Conservation (phyloP, 192 early-diverging fungal genomes). For the Coemansia sp. region DNA sequence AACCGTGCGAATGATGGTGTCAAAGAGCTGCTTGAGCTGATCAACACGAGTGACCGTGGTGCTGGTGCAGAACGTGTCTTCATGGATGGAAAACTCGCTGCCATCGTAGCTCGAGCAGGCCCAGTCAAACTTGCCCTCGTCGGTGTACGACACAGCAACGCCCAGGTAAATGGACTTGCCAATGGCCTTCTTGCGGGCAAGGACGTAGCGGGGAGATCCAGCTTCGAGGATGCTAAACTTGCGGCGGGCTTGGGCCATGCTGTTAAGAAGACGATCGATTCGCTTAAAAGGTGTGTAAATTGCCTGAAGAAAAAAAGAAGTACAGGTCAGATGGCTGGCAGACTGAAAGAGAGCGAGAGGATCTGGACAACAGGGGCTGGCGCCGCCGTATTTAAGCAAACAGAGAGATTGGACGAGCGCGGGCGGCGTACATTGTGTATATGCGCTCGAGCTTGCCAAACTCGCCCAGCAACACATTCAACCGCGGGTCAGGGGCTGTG, state of each 20-base stretch:
- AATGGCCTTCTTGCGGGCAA: conserved; percentile 52
- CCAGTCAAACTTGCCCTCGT: conserved; percentile 50
- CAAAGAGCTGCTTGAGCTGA: conserved; percentile 54
- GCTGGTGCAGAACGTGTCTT: conserved; percentile 43
- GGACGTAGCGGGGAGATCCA: conserved; percentile 51
- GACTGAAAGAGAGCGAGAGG: conserved; percentile 2
- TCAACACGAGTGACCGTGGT: conserved; percentile 12
- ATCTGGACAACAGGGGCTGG: not conserved
- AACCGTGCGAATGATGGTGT: conserved; percentile 57
- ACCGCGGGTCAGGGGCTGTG: conserved; percentile 1
- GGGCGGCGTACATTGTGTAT: not conserved
- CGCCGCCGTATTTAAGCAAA: conserved; percentile 10
- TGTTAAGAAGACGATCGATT: not conserved
- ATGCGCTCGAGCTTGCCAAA: not conserved
- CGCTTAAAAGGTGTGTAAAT: not conserved
- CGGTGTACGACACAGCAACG: conserved; percentile 37
- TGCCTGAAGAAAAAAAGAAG: conserved; percentile 6
- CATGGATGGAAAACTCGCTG: conserved; percentile 62
- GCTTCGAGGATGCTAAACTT: conserved; percentile 55
- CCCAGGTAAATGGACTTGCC: conserved; percentile 52
- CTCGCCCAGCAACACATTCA: not conserved
- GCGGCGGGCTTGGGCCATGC: conserved; percentile 34
- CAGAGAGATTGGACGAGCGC: conserved; percentile 6
- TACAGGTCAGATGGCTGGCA: conserved; percentile 1
- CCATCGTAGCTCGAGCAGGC: conserved; percentile 73